These are phyloP conservation scores for Talaromyces albobiverticillius DNA, from an alignment of 2,329 filamentous ascomycete species.

Conservation along the genomic window DNA sequence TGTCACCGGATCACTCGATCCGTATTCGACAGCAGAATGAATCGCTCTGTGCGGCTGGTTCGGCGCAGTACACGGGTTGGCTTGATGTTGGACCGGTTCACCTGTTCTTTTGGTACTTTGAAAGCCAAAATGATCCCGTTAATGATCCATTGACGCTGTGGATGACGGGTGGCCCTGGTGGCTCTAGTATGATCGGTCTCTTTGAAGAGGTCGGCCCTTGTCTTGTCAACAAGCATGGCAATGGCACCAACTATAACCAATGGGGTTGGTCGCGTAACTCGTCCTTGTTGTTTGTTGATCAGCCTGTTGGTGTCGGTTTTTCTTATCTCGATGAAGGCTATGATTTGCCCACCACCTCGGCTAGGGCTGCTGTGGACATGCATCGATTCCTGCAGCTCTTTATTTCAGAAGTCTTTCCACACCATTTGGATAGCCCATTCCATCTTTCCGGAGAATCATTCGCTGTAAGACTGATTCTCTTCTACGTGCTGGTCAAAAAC, in stretches of 20 bases:
- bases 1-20: background rate
- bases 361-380: conserved; percentile 45
- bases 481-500: conserved; percentile 8
- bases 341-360: conserved; percentile 62
- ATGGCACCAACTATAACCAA: conserved; percentile 44
- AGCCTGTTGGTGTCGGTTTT: conserved; percentile 38
- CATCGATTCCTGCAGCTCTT: conserved; percentile 49
- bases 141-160: conserved; percentile 50
- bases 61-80: conserved; percentile 10
- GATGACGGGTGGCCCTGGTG: conserved; percentile 54
- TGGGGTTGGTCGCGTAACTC: conserved; percentile 32
- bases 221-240: conserved; percentile 39
- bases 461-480: conserved; percentile 29
- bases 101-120: conserved; percentile 43
- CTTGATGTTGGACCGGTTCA: conserved; percentile 1
- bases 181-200: conserved; percentile 52
- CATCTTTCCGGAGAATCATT: conserved; percentile 49
- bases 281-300: conserved; percentile 37
- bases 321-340: conserved; percentile 73
- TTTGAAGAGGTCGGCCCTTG: conserved; percentile 50
- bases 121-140: conserved; percentile 41
- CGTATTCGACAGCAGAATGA: conserved; percentile 2
- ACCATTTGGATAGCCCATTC: conserved; percentile 38
- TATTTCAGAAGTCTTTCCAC: conserved; percentile 43
- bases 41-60: background rate